Evolutionary conservation across 345 rosid species (phyloP), one percentile per base, ranked within the genome.

Genomic region (Acer negundo): DNA sequence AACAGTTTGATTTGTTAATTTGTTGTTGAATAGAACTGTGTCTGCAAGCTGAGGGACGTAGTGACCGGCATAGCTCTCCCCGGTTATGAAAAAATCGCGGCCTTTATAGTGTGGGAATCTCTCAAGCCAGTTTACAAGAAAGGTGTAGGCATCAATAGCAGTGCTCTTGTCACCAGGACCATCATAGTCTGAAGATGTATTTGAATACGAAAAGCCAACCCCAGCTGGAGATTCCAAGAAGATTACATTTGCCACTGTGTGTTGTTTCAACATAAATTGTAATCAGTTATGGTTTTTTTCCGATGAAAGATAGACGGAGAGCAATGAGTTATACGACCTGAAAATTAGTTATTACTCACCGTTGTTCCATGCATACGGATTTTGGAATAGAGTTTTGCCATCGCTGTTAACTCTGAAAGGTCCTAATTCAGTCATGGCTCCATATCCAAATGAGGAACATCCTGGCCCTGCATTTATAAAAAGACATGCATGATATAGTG

Each of bases 401-500:
- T 83, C 86, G 11, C 79, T 79, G 2, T 72, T n/a, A 5, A 81
- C 82, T 40, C 85, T 66, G 65, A 83, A 86, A 22, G 85, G 89
- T 73, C 89, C 86, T 22, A 81, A 80, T 64, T 86, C 86, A 62
- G 74, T 58, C 86, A 86, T 75, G 13, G 89, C 86, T 23, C 88
- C 85, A 58, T 55, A 38, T 2, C 78, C 84, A 66, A 86, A 47
- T 1, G 87, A 86, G 46, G 89, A 86, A 69, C 89, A 86, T 3
- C 89, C 85, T 31, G 89, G 86, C 3, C 89, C 88, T 83, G 78
- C 51, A 51, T 28, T 20, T n/a, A n/a, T n/a, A n/a, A n/a, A n/a
- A n/a, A n/a, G n/a, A 28, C 31, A 28, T 28, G 31, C 10, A 42
- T 42, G 46, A 42, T 9, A n/a, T n/a, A 42, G 46, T 8, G 46